Evolutionary conservation across 2,329 filamentous ascomycete species (phyloP).

Genomic region (Erysiphe neolycopersici): DNA sequence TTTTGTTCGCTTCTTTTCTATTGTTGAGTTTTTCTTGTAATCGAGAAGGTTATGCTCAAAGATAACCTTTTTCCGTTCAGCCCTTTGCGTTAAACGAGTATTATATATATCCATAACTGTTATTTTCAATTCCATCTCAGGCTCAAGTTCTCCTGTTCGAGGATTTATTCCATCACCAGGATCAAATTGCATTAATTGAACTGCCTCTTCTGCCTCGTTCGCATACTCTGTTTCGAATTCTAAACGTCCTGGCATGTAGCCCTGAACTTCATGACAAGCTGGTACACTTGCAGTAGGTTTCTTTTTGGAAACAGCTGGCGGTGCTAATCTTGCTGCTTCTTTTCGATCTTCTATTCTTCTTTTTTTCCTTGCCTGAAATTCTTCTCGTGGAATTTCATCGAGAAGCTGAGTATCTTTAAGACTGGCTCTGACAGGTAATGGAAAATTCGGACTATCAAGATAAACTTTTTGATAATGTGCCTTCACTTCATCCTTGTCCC

Average conservation of each 20-base stretch:
- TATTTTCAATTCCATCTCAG: constrained; percentile 91
- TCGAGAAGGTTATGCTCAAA: constrained; percentile 89
- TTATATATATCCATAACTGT: constrained; percentile 99
- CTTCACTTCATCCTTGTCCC: constrained; percentile 81
- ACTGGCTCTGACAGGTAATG: constrained; percentile 63
- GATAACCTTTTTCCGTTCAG: constrained; percentile 85
- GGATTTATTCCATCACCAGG: constrained; percentile 82
- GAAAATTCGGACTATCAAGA: constrained; percentile 58
- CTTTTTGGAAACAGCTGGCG: constrained; percentile 66
- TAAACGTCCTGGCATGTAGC: constrained; percentile 90
- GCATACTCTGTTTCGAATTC: constrained; percentile 96
- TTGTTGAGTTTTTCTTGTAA: constrained; percentile 68
- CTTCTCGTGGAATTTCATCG: constrained; percentile 60
- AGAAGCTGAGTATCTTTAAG: constrained; percentile 56
- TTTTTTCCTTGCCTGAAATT: constrained; percentile 86
- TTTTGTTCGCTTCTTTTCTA: constrained; percentile 87
- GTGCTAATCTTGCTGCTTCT: constrained; percentile 60
- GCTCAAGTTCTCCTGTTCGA: constrained; percentile 60
- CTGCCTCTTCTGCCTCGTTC: constrained; percentile 93
- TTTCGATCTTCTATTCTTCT: constrained; percentile 75
- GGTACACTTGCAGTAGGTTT: constrained; percentile 92
- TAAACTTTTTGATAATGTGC: constrained; percentile 85
- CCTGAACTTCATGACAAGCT: constrained; percentile 90
- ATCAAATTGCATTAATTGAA: constrained; percentile 96
- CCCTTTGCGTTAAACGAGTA: constrained; percentile 62